Percentiles rank a stretch among this genome's conserved stretches.
Conservation (phyloP, 495 filamentous ascomycete species). For the Cercophora newfieldiana region DNA sequence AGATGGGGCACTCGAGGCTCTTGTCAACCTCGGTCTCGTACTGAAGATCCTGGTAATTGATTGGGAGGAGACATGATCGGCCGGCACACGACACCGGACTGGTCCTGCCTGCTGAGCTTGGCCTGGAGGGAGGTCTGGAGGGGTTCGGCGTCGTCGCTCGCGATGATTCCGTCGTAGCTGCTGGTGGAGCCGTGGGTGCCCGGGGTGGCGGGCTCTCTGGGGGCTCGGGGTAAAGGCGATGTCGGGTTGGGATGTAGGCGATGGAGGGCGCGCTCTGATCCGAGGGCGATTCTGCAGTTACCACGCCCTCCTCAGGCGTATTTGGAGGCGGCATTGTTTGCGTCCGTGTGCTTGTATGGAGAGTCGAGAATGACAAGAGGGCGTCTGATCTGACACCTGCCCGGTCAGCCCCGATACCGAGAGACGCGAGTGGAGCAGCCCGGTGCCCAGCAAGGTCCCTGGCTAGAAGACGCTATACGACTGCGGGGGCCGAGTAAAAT, state of each 20-base stretch:
- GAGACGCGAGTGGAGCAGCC: background rate
- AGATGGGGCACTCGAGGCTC: conserved; percentile 82
- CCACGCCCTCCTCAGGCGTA: conserved; percentile 24
- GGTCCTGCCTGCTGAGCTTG: conserved; percentile 3
- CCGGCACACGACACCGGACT: conserved; percentile 11
- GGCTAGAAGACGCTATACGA: background rate
- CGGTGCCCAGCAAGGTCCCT: background rate
- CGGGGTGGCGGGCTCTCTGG: conserved; percentile 10
- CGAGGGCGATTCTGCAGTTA: background rate
- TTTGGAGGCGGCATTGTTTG: conserved; percentile 13
- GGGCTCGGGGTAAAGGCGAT: conserved; percentile 8
- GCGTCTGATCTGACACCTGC: background rate
- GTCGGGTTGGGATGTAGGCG: background rate
- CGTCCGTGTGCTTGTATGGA: background rate
- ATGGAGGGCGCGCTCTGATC: background rate
- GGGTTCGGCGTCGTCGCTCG: conserved; percentile 13
- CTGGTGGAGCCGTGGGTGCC: conserved; percentile 10
- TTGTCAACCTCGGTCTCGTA: conserved; percentile 69
- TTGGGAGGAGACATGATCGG: conserved; percentile 5
- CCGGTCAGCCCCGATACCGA: background rate
- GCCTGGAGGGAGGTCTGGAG: conserved; percentile 7
- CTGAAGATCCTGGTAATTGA: conserved; percentile 70
- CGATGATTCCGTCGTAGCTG: conserved; percentile 13
- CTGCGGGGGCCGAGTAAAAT: background rate
- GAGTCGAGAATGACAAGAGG: background rate